A percentile compares a stretch with the other conserved stretches of the same genome.
Conservation (phyloP, 2,329 filamentous ascomycete genomes). For the Diaporthe helianthi region DNA sequence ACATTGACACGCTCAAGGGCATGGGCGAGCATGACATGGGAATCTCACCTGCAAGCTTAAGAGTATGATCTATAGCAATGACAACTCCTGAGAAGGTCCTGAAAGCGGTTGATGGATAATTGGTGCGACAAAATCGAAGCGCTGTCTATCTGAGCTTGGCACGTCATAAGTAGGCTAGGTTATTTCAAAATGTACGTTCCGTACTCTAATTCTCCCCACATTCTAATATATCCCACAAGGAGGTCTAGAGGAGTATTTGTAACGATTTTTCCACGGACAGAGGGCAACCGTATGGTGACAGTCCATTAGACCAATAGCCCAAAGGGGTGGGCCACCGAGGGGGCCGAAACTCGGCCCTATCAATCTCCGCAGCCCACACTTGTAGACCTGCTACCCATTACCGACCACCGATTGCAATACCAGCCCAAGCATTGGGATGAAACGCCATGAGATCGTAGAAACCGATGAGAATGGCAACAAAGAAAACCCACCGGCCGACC, state of each 20-base stretch:
- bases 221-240: not conserved
- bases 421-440: slow-evolving; percentile 23
- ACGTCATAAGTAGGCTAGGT: not conserved
- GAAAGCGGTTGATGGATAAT: not conserved
- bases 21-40: not conserved
- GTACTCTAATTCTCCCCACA: not conserved
- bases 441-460: slow-evolving; percentile 21
- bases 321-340: not conserved
- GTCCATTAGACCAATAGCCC: too few species aligned
- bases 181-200: not conserved
- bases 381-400: not conserved
- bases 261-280: not conserved
- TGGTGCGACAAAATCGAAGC: not conserved
- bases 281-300: too few species aligned
- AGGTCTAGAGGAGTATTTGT: not conserved
- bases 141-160: not conserved
- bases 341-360: too few species aligned
- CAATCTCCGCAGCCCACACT: not conserved
- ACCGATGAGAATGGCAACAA: not conserved
- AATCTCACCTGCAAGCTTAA: not conserved
- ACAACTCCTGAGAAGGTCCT: not conserved
- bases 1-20: not conserved
- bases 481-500: slow-evolving; percentile 20
- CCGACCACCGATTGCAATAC: slow-evolving; percentile 9
- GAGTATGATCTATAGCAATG: not conserved